These are phyloP conservation scores for Cytospora piceicola DNA, from an alignment of 2,329 filamentous ascomycete species.

Conservation along the genomic window DNA sequence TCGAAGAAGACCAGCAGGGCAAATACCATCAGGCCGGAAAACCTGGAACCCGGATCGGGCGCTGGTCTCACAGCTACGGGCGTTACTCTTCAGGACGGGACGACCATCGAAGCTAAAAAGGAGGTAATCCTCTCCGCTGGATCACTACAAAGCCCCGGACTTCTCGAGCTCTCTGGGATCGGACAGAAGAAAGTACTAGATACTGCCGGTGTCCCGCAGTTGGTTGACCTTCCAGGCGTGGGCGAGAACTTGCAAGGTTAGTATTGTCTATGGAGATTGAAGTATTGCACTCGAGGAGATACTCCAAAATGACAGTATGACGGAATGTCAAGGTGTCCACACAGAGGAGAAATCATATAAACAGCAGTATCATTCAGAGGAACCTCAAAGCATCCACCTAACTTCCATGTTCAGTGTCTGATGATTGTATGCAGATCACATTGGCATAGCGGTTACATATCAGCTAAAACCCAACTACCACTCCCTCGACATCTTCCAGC, in stretches of 20 bases:
- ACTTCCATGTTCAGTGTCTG: conserved; percentile 36
- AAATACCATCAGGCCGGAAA: conserved; percentile 33
- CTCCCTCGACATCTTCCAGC: conserved; percentile 40
- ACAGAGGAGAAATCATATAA: conserved; percentile 13
- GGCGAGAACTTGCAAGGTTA: conserved; percentile 56
- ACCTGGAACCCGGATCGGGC: conserved; percentile 28
- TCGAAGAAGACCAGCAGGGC: conserved; percentile 26
- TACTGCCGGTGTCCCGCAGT: conserved; percentile 44
- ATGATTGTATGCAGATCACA: conserved; percentile 54
- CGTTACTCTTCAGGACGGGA: conserved; percentile 36
- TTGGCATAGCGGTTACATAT: conserved; percentile 32
- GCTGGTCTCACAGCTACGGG: conserved; percentile 31
- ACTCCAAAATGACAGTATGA: too few relatives aligned
- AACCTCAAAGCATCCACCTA: conserved; percentile 32
- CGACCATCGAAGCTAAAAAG: conserved; percentile 39
- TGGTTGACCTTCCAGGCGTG: conserved; percentile 50
- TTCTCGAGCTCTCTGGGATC: conserved; percentile 44
- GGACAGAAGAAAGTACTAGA: conserved; percentile 48
- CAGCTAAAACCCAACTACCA: conserved; percentile 38
- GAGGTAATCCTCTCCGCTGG: conserved; percentile 52
- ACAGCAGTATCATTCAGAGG: background rate
- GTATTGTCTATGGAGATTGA: conserved; percentile 14
- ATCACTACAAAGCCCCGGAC: conserved; percentile 44
- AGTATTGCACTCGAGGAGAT: too few relatives aligned
- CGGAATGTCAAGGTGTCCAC: background rate